A percentile compares a stretch with the other conserved stretches of the same genome.
Conservation (phyloP, 306 rosid species). For the Begonia peltatifolia region DNA sequence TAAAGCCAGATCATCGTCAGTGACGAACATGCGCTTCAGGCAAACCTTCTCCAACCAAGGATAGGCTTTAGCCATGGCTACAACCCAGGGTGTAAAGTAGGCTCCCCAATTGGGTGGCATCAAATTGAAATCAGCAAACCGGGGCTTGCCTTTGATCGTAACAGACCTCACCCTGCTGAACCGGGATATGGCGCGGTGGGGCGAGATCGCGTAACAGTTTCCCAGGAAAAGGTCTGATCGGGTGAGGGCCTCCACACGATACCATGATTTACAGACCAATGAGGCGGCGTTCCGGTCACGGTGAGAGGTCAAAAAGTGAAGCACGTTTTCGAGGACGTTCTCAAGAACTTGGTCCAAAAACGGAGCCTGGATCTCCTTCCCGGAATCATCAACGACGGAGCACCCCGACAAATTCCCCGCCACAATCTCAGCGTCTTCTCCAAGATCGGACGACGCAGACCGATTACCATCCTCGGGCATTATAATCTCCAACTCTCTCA, state of each 20-base stretch:
- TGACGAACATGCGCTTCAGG: constrained; percentile 62
- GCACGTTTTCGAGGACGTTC: constrained; percentile 89
- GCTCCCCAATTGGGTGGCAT: constrained; percentile 76
- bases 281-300: constrained; percentile 89
- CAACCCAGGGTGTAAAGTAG: constrained; percentile 51
- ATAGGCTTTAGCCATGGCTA: constrained; percentile 38
- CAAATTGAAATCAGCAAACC: constrained; percentile 78
- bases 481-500: constrained; percentile 29
- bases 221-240: constrained; percentile 79
- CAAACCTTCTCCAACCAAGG: constrained; percentile 69
- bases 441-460: constrained; percentile 43
- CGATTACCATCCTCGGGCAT: constrained; percentile 60
- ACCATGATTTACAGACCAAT: constrained; percentile 85
- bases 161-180: constrained; percentile 41
- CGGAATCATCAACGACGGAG: constrained; percentile 10
- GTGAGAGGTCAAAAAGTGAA: constrained; percentile 55
- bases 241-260: constrained; percentile 69
- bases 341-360: constrained; percentile 64
- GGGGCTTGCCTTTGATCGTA: constrained; percentile 60
- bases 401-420: constrained; percentile 23
- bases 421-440: constrained; percentile 14
- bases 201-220: constrained; percentile 61
- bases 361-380: constrained; percentile 3
- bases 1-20: constrained; percentile 38
- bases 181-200: constrained; percentile 40